phyloP scores from a whole-genome alignment of 305 asterid species.

The Solanum hybrid region DNA sequence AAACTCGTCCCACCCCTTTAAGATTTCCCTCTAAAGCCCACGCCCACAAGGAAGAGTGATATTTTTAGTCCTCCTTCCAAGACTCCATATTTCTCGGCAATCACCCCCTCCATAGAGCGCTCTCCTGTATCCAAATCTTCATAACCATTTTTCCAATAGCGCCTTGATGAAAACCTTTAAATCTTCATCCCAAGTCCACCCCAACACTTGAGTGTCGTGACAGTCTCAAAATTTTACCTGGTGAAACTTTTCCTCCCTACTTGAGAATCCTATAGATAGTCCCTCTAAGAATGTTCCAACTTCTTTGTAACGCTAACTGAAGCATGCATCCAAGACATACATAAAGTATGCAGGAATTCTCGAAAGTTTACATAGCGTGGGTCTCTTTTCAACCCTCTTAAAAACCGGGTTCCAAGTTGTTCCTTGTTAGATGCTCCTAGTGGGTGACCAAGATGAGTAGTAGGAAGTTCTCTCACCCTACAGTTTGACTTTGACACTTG shows the following conservation, averaged over 20 bases:
- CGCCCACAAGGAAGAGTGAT: not conserved
- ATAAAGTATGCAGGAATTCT: not conserved
- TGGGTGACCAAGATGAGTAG: not conserved
- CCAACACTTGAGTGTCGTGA: not conserved
- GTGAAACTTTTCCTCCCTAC: not conserved
- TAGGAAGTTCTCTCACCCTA: not conserved
- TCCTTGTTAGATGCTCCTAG: not conserved
- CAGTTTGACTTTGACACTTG: not conserved
- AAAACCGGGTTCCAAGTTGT: not conserved
- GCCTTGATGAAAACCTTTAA: not conserved
- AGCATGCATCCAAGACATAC: not conserved
- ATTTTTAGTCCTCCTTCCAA: not conserved
- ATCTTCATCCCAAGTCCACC: not conserved
- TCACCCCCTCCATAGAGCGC: not conserved
- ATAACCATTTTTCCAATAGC: not conserved
- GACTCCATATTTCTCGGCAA: not conserved
- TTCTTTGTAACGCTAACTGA: not conserved
- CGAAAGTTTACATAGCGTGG: not conserved
- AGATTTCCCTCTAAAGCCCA: not conserved
- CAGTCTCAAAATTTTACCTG: not conserved
- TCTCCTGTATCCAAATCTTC: not conserved
- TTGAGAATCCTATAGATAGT: not conserved
- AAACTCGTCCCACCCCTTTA: not conserved
- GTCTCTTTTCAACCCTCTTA: not conserved
- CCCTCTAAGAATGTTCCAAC: not conserved